Base-by-base conservation (phyloP, 2,329 filamentous ascomycete genomes). In the Fusarium pseudoanthophilum region DNA sequence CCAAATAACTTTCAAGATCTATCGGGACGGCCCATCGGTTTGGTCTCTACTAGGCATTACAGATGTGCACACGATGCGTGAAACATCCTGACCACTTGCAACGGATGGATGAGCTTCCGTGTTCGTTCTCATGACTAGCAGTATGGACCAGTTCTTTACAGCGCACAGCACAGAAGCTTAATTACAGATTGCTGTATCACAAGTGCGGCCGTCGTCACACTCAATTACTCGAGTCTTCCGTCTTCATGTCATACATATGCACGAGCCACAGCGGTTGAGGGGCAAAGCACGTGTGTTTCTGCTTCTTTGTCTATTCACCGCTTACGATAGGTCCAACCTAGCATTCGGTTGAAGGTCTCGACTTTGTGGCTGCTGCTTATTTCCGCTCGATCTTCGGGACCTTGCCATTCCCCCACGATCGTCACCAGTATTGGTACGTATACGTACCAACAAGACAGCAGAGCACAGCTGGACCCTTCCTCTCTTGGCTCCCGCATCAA, bases 351-450 rank as follows among this genome's bases (percentile, higher is more conserved):
- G 13, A 40, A 18, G 34, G 58, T 60, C 67, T 61, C 28, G 48
- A 49, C 16, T 53, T 13, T 57, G 26, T 26, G 15, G 24, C n/a
- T 59, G 9, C 43, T 30, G 57, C 40, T 66, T 49, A 53, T 58
- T 69, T 39, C 51, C 46, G 48, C 46, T 52, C 58, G 71, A 73
- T 71, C 62, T 58, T 46, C 37, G 34, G 49, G 24, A 40, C 48
- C 40, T 30, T 52, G 46, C 53, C 42, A 51, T 45, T 60, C 15
- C 43, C 39, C 42, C 58, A 74, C 48, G 53, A 74, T 74, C 67
- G 55, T 32, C 28, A 34, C 55, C 28, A 58, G 42, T 21, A 36
- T 40, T 13, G 30, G 34, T 48, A 56, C 42, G 45, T 57, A 65
- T 20, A n/a, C n/a, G n/a, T n/a, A 37, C n/a, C 26, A 18, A n/a